Percentiles rank a stretch among this genome's conserved stretches.
Evolutionary conservation across 225 moss, liverwort and hornwort species (phyloP).

Genomic region (Polytrichum commune): DNA sequence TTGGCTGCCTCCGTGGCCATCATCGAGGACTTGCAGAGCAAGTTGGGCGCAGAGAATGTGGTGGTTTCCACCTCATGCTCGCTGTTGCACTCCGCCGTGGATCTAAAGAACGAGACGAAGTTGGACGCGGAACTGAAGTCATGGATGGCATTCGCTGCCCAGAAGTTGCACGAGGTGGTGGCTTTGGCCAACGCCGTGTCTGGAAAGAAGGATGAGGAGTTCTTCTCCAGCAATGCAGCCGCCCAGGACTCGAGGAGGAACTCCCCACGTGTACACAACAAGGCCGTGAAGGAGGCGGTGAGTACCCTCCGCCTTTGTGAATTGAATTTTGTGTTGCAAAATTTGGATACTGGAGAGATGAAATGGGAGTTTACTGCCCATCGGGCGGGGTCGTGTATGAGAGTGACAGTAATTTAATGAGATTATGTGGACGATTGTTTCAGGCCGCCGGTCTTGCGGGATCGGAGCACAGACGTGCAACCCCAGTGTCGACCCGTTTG

Average conservation of each 20-base stretch:
- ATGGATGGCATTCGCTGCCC: constrained; percentile 67
- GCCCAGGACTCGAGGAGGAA: constrained; percentile 56
- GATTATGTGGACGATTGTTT: not conserved
- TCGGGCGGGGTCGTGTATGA: too few relatives aligned
- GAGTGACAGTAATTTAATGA: not conserved
- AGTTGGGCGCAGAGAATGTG: constrained; percentile 50
- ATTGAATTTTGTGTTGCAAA: too few relatives aligned
- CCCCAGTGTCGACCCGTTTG: constrained; percentile 44
- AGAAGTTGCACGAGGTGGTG: constrained; percentile 63
- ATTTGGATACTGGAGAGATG: too few relatives aligned
- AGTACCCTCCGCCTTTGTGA: constrained; percentile 3
- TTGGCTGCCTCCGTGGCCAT: constrained; percentile 48
- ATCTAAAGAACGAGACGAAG: constrained; percentile 61
- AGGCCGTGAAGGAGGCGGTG: constrained; percentile 50
- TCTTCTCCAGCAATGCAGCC: constrained; percentile 39
- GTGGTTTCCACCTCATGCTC: constrained; percentile 66
- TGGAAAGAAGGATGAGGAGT: constrained; percentile 53
- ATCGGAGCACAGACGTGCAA: constrained; percentile 56
- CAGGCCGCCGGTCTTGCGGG: constrained; percentile 44
- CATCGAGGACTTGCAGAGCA: constrained; percentile 41
- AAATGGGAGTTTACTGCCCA: too few relatives aligned
- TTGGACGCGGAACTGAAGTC: constrained; percentile 66
- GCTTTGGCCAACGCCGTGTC: constrained; percentile 50
- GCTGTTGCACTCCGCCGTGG: constrained; percentile 61
- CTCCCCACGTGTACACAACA: constrained; percentile 53